Evolutionary conservation across 2,329 filamentous ascomycete genomes (phyloP).

Genomic region (Tolypocladium ovalisporum): DNA sequence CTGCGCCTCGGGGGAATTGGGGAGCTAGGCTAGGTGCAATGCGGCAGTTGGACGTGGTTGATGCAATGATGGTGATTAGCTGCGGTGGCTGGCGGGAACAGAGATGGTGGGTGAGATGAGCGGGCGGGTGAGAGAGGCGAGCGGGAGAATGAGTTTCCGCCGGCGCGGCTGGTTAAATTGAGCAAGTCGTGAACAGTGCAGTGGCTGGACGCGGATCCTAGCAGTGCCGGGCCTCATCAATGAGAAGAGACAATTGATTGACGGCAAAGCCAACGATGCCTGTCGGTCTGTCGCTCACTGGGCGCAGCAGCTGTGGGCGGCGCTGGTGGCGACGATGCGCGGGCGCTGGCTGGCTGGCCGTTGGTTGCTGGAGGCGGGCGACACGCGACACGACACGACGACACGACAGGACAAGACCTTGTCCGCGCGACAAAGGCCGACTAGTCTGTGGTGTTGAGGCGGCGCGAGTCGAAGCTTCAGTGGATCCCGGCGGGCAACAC

Average conservation of each 20-base stretch:
- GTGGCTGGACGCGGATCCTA: not conserved
- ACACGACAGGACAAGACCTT: constrained; percentile 1
- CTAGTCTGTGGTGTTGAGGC: constrained; percentile 2
- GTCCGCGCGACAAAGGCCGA: not conserved
- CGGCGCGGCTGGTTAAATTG: not conserved
- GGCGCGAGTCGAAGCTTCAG: constrained; percentile 2
- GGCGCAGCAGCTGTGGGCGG: not conserved
- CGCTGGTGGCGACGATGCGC: constrained; percentile 1
- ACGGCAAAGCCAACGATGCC: not conserved
- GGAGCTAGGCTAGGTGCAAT: constrained; percentile 1
- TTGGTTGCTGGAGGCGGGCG: constrained; percentile 1
- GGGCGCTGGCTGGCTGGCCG: not conserved
- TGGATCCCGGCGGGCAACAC: constrained; percentile 6
- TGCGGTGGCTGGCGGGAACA: constrained; percentile 1
- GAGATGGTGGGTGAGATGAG: not conserved
- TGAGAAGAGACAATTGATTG: not conserved
- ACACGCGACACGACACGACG: constrained; percentile 2
- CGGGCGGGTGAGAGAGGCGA: not conserved
- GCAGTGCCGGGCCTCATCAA: not conserved
- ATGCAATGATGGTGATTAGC: not conserved
- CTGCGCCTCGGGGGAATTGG: constrained; percentile 5
- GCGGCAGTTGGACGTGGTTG: constrained; percentile 2
- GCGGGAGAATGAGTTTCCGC: not conserved
- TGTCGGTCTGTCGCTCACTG: not conserved
- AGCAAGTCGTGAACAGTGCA: not conserved